phyloP scores from a whole-genome alignment of 1,284 basidiomycete genomes.

The Cyathus olla region DNA sequence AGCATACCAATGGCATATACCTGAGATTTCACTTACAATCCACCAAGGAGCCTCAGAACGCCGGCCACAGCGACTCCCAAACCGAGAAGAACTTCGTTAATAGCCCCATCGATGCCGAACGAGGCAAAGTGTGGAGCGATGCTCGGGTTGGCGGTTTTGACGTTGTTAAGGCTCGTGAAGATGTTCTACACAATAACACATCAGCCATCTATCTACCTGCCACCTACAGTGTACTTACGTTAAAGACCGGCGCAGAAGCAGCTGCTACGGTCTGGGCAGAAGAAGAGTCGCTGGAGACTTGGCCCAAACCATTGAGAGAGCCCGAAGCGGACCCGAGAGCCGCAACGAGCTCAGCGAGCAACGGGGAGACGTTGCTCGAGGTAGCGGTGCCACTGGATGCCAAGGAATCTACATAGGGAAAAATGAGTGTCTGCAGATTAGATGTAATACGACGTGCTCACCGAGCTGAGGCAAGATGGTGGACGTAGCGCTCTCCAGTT shows the following conservation, averaged over 20 bases:
- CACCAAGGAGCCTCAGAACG: slow-evolving; percentile 38
- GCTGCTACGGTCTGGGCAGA: no score
- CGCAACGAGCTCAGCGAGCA: background rate
- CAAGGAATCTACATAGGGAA: no score
- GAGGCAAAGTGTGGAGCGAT: slow-evolving; percentile 28
- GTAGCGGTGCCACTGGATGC: no score
- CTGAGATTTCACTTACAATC: slow-evolving; percentile 23
- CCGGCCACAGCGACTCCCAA: slow-evolving; percentile 39
- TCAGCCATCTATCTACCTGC: no score
- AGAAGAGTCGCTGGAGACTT: background rate
- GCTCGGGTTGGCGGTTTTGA: slow-evolving; percentile 24
- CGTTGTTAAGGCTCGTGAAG: slow-evolving; percentile 24
- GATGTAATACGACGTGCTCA: no score
- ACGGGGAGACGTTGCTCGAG: background rate
- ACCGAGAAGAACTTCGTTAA: slow-evolving; percentile 35
- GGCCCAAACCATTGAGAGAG: background rate
- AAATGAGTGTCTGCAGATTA: no score
- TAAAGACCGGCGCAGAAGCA: background rate
- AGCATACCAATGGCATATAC: background rate
- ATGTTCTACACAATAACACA: slow-evolving; percentile 29
- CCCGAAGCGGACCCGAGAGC: background rate
- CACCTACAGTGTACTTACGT: background rate
- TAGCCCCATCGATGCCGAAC: slow-evolving; percentile 33
- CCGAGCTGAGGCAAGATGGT: no score
- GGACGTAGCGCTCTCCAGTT: background rate